These are phyloP conservation scores for Backusella tuberculispora DNA, from an alignment of 192 early-diverging fungal genomes.

Conservation along the genomic window DNA sequence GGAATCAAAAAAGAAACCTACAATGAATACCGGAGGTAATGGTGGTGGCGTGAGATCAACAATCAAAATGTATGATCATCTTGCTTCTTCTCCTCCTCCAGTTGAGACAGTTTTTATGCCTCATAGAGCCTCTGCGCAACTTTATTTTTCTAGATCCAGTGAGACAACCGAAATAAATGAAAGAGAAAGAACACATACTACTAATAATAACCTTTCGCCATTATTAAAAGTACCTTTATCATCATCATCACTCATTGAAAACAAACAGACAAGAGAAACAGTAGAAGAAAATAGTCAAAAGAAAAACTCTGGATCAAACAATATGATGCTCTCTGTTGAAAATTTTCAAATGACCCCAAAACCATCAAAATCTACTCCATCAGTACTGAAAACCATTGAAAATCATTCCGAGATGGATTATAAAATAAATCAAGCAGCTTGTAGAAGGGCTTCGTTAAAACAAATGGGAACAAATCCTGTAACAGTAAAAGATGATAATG, in stretches of 20 bases:
- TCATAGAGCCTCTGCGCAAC: background rate
- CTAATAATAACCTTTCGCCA: background rate
- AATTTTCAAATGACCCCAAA: background rate
- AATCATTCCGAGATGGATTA: background rate
- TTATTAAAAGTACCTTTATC: background rate
- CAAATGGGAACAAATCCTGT: slow-evolving; percentile 8
- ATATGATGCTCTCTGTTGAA: slow-evolving; percentile 1
- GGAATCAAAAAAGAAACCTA: background rate
- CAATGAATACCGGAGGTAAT: background rate
- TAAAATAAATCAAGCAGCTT: slow-evolving; percentile 10
- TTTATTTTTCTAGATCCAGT: background rate
- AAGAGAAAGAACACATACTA: background rate
- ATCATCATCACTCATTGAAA: background rate
- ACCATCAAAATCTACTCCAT: slow-evolving; percentile 28
- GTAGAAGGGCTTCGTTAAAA: slow-evolving; percentile 8
- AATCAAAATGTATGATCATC: background rate
- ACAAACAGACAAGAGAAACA: background rate
- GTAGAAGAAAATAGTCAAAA: background rate
- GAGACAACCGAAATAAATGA: background rate
- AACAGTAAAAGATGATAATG: background rate
- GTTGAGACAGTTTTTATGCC: background rate
- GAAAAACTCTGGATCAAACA: background rate
- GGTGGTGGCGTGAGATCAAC: background rate
- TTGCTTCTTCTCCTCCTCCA: background rate
- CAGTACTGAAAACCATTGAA: background rate